phyloP scores from a whole-genome alignment of 495 filamentous ascomycete genomes.

The Hypoxylon intermedium region DNA sequence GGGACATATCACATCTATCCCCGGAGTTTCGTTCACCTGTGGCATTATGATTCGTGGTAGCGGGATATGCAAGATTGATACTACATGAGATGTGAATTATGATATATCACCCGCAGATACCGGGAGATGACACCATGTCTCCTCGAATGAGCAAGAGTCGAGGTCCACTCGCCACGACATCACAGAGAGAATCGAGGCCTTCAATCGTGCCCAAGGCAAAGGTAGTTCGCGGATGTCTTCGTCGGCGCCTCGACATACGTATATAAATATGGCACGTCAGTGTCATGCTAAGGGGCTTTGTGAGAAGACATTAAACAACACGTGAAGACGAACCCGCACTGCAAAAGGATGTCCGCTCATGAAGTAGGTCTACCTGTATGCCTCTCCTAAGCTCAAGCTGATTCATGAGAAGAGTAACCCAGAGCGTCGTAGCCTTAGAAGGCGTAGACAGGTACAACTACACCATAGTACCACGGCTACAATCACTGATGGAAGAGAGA shows the following conservation, averaged over 20 bases:
- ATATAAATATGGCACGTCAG: not conserved
- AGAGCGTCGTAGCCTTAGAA: not conserved
- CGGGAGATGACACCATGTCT: no score
- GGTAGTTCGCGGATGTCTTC: no score
- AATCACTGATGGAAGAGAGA: not conserved
- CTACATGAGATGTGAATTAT: slow-evolving; percentile 13
- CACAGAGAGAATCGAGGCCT: not conserved
- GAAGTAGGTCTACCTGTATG: slow-evolving; percentile 1
- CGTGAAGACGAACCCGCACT: not conserved
- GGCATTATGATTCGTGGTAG: no score
- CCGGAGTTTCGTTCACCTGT: no score
- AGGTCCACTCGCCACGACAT: not conserved
- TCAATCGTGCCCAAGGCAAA: no score
- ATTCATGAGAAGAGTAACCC: not conserved
- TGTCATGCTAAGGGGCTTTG: not conserved
- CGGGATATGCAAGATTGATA: slow-evolving; percentile 9
- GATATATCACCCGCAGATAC: slow-evolving; percentile 8
- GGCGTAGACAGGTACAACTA: not conserved
- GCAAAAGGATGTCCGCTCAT: not conserved
- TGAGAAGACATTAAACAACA: not conserved
- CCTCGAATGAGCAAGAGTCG: no score
- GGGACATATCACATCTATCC: no score
- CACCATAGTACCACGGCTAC: not conserved
- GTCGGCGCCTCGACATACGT: no score
- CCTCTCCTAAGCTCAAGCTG: not conserved